Base-by-base conservation (phyloP, 768 basidiomycete genomes). In the Leccinum incarnatum region DNA sequence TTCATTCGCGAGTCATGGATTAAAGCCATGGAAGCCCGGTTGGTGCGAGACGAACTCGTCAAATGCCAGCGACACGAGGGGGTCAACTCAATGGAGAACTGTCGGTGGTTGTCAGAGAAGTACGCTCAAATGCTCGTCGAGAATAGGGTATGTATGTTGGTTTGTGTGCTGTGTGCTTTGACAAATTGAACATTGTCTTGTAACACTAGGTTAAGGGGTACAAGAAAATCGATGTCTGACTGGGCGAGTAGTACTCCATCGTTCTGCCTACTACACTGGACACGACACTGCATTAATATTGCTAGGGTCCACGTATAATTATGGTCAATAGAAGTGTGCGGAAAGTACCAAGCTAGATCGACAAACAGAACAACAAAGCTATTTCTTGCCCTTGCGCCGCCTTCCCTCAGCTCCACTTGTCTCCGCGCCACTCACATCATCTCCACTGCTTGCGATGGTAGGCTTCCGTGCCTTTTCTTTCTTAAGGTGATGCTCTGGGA, bases 1-100 rank as follows among this genome's bases (percentile, higher is more conserved):
- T 78, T 83, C 74, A 79, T 98, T 69, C 86, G 91, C 53, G 95
- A 98, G 77, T 91, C 91, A 53, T 98, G 95, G 95, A 83, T 97
- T 32, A 88, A 87, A 65, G 88, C 91, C 21, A 96, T 98, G 94
- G 95, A 97, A 74, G 85, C 86, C 32, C 86, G 91, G 51, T 79
- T 98, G 58, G 93, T 97, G 50, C 86, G 86, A 60, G 89, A 92
- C 58, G 91, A 95, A 73, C 83, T 98, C 55, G 81, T 84, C 57
- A 94, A 92, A 75, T 98, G 95, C 77, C 92, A 95, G 68, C 81
- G 83, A 66, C 81, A 83, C 7, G 95, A 98, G 77, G 94, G 95
- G 32, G 91, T 95, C 40, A 97, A 98, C 75, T 86, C 92, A 68
- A 85, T 91, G 60, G 89, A 95, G 74, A 89, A 86, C 67, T 98